Base-by-base conservation (phyloP, 768 basidiomycete species). In the Favolaschia claudopus region DNA sequence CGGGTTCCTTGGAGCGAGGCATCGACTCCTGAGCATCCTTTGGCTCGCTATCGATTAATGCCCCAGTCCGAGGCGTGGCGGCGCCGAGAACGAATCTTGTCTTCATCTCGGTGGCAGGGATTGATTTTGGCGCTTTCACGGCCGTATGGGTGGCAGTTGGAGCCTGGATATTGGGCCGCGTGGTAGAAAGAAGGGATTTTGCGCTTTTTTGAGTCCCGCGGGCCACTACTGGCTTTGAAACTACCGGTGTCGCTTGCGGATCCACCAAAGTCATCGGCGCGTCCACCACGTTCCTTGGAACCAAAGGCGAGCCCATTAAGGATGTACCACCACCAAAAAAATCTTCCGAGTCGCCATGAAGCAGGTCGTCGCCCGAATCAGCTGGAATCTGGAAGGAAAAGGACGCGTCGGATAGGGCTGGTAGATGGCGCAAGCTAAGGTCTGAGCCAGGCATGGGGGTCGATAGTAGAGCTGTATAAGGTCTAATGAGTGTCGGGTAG, bases 181-280 rank as follows among this genome's bases (percentile, higher is more conserved):
- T 52, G 13, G 58, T 59, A 3, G 45, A 32, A 22, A 40, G 51
- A 43, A 48, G 62, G 60, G 67, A 61, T 46, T 56, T 51, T n/a
- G 43, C 37, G 12, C 20, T n/a, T 40, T 24, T 56, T 29, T 31
- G 28, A 17, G 13, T 0, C 14, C 32, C 20, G 33, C 9, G 22
- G 8, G 47, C 12, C 32, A 20, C 28, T n/a, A 19, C 42, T 24
- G 51, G 33, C 53, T 55, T 49, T 14, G 55, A 25, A 34, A 58
- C 47, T 68, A 59, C 44, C 27, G 73, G 76, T 58, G 69, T 74
- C 65, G 82, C 80, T 25, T 79, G 77, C 9, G 81, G 69, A 40
- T 83, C 78, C 31, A 70, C 72, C 56, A 79, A 69, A 20, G 79
- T 76, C 43, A 80, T 68, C 46, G 71, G 71, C 62, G 66, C 74